Conservation (phyloP, 345 rosid genomes). For the Rhizophora apiculata region DNA sequence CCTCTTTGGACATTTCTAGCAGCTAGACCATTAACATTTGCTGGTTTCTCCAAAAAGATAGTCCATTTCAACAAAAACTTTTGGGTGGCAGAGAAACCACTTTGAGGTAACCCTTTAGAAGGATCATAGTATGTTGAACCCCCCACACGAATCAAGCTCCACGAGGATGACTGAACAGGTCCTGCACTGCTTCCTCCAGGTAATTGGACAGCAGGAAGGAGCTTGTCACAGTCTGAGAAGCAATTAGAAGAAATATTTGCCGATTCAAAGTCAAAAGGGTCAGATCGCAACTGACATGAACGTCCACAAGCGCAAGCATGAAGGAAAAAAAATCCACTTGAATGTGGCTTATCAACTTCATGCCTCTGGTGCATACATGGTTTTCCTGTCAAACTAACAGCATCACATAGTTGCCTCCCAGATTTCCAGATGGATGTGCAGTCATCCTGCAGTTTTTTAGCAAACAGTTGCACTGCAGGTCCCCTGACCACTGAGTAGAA, state of each 20-base stretch:
- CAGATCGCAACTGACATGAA: constrained; percentile 52
- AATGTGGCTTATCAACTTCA: constrained; percentile 46
- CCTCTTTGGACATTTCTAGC: constrained; percentile 25
- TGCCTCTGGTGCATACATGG: constrained; percentile 79
- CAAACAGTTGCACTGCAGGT: constrained; percentile 54
- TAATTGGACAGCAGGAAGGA: constrained; percentile 52
- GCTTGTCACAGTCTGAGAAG: constrained; percentile 69
- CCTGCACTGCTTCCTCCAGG: constrained; percentile 40
- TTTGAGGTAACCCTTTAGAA: constrained; percentile 71
- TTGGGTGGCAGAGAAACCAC: constrained; percentile 60
- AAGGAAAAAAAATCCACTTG: constrained; percentile 73
- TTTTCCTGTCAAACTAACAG: constrained; percentile 83
- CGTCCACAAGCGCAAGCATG: constrained; percentile 94
- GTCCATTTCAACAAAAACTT: constrained; percentile 67
- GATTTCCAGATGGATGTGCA: constrained; percentile 73
- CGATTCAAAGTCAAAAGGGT: constrained; percentile 72
- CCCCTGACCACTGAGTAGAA: constrained; percentile 79
- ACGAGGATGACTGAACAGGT: constrained; percentile 58
- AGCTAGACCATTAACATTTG: constrained; percentile 25
- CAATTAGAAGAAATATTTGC: constrained; percentile 53
- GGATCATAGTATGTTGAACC: constrained; percentile 68
- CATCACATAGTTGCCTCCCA: constrained; percentile 86
- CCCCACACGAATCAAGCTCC: constrained; percentile 74
- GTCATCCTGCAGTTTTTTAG: constrained; percentile 65
- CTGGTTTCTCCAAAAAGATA: constrained; percentile 47